These are phyloP conservation scores for Citeromyces hawaiiensis DNA, from an alignment of 1,139 yeast genomes.

Conservation along the genomic window DNA sequence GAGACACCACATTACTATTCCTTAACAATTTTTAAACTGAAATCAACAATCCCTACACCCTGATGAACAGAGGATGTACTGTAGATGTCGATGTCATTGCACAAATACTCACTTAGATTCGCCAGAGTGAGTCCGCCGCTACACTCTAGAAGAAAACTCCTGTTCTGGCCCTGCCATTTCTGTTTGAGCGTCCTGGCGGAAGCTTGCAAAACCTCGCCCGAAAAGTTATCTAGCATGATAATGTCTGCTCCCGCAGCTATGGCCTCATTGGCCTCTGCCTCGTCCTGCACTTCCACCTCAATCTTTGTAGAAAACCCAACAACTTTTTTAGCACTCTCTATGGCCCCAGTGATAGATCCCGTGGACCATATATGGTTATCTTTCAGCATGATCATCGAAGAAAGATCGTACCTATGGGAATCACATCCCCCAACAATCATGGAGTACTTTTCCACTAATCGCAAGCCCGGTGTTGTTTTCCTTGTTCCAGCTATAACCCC, in stretches of 20 bases:
- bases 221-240: conserved; percentile 86
- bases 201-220: conserved; percentile 45
- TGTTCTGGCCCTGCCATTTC: conserved; percentile 34
- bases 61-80: conserved; percentile 92
- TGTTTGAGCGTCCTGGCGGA: conserved; percentile 56
- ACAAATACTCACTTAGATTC: conserved; percentile 52
- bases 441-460: conserved; percentile 80
- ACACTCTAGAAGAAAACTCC: conserved; percentile 67
- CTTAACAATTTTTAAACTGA: conserved; percentile 55
- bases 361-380: conserved; percentile 91
- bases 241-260: conserved; percentile 93
- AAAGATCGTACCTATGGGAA: conserved; percentile 81
- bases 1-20: background rate
- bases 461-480: conserved; percentile 92
- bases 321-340: conserved; percentile 58
- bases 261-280: conserved; percentile 81
- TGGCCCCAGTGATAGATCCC: conserved; percentile 83
- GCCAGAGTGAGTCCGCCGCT: conserved; percentile 77
- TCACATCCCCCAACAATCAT: conserved; percentile 96
- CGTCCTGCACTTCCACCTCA: conserved; percentile 83
- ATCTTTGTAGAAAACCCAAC: conserved; percentile 87
- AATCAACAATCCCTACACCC: conserved; percentile 73
- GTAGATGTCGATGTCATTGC: conserved; percentile 77
- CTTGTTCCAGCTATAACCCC: conserved; percentile 96
- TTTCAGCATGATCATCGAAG: conserved; percentile 92